Conservation (phyloP, 179 eudicot genomes). For the Nepenthes alata region DNA sequence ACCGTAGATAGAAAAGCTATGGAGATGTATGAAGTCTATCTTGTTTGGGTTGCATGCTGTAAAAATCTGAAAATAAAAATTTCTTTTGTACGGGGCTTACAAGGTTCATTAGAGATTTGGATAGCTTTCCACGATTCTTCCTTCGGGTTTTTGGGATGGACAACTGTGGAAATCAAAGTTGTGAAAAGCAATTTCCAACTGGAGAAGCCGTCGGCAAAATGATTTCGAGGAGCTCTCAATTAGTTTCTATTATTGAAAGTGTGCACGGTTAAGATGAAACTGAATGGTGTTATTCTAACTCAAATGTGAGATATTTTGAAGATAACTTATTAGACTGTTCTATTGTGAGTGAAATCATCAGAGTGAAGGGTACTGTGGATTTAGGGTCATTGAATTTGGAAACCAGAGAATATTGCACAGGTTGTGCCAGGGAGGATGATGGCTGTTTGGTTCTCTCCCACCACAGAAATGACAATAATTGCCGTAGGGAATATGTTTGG, state of each 20-base stretch:
- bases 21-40: too few species aligned
- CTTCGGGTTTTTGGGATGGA: too few species aligned
- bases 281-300: not conserved
- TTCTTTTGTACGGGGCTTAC: too few species aligned
- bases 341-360: constrained; percentile 6
- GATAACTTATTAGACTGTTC: too few species aligned
- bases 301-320: too few species aligned
- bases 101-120: too few species aligned
- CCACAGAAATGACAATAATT: constrained; percentile 41
- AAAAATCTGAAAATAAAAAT: too few species aligned
- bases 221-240: constrained; percentile 13
- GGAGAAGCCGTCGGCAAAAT: constrained; percentile 18
- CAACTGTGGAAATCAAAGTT: too few species aligned
- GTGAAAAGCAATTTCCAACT: too few species aligned
- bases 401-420: constrained; percentile 51
- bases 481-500: constrained; percentile 64
- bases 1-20: too few species aligned
- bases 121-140: too few species aligned
- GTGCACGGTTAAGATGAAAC: not conserved
- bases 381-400: constrained; percentile 35
- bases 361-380: constrained; percentile 30
- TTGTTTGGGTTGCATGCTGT: too few species aligned
- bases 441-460: constrained; percentile 48
- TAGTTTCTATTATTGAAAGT: not conserved
- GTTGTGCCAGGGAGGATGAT: constrained; percentile 56